phyloP scores from a whole-genome alignment of 768 basidiomycete genomes.

The Suillus cothurnatus region DNA sequence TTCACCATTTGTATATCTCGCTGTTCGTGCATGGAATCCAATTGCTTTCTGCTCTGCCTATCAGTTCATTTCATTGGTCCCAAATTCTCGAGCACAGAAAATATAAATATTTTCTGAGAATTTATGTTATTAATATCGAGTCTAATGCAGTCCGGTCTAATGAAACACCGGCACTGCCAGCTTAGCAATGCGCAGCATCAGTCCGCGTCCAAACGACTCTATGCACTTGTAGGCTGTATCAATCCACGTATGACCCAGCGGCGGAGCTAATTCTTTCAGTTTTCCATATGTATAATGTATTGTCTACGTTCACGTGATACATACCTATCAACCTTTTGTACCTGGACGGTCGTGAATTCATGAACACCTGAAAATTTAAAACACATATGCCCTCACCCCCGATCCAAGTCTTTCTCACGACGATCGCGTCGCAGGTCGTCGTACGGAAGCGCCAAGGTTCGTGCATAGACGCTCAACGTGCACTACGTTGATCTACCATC shows the following conservation, averaged over 20 bases:
- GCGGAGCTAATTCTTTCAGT: not conserved
- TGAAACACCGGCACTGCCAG: not conserved
- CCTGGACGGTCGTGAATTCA: not conserved
- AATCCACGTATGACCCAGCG: not conserved
- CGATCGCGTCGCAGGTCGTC: slow-evolving; percentile 79
- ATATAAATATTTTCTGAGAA: not conserved
- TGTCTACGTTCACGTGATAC: slow-evolving; percentile 3
- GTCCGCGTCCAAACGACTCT: not conserved
- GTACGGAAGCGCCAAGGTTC: slow-evolving; percentile 80
- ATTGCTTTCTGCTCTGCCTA: not conserved
- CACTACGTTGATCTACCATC: slow-evolving; percentile 3
- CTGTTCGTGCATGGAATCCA: not conserved
- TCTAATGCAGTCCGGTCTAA: not conserved
- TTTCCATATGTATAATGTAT: no score
- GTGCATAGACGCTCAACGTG: slow-evolving; percentile 10
- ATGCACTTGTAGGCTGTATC: not conserved
- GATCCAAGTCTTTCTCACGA: slow-evolving; percentile 81
- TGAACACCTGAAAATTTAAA: not conserved
- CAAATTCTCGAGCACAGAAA: not conserved
- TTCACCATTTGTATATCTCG: slow-evolving; percentile 3
- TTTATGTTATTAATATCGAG: not conserved
- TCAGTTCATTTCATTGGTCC: not conserved
- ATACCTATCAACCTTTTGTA: not conserved
- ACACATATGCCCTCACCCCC: slow-evolving; percentile 74
- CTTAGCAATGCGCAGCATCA: not conserved